These are phyloP conservation scores for Quercus phellos DNA, from an alignment of 331 rosid genomes.

Conservation along the genomic window DNA sequence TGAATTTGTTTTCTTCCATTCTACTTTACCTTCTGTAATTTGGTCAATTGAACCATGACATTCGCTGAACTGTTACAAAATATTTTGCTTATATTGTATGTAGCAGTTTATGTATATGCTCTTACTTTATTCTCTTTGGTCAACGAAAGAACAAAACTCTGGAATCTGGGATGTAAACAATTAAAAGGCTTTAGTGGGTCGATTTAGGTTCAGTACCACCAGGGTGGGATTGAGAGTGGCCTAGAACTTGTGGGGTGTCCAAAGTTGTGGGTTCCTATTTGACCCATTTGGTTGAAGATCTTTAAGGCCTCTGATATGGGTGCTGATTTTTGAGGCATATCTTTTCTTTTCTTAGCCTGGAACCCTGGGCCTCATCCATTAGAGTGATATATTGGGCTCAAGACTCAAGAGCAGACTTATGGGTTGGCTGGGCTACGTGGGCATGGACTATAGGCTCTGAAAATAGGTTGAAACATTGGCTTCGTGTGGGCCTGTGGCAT, in stretches of 20 bases:
- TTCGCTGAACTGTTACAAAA: constrained; percentile 35
- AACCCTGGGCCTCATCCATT: too few relatives aligned
- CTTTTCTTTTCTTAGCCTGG: too few relatives aligned
- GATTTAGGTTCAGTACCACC: too few relatives aligned
- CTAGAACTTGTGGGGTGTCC: too few relatives aligned
- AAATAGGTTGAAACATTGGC: background rate
- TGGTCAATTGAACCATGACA: constrained; percentile 31
- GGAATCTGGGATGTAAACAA: too few relatives aligned
- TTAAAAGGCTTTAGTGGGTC: too few relatives aligned
- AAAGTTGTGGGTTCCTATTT: too few relatives aligned
- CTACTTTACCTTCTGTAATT: constrained; percentile 30
- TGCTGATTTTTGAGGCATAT: too few relatives aligned
- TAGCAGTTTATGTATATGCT: constrained; percentile 23
- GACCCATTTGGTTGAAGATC: too few relatives aligned
- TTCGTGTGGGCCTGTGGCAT: background rate
- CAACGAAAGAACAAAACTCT: background rate
- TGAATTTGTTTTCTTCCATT: constrained; percentile 26
- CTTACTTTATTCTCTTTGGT: background rate
- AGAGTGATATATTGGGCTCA: background rate
- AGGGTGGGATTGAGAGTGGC: too few relatives aligned
- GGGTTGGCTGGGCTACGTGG: background rate
- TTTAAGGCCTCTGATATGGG: too few relatives aligned
- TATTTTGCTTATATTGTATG: constrained; percentile 36
- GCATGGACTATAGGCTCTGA: background rate
- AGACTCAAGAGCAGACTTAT: background rate